Conservation (phyloP, 805 yeast genomes). For the Candida berthetii region DNA sequence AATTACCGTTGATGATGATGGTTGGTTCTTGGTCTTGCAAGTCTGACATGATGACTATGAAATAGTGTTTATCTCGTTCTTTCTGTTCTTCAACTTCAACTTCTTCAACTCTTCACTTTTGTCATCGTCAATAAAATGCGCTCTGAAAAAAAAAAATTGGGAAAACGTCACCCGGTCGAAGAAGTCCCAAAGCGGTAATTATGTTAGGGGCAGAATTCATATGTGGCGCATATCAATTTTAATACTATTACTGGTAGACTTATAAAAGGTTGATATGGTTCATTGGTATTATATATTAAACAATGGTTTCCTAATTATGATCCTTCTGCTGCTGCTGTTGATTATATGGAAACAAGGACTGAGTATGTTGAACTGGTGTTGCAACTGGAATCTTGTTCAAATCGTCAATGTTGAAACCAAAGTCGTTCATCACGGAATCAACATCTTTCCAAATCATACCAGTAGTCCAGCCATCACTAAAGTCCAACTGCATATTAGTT, state of each 20-base stretch:
- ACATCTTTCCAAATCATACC: slow-evolving; percentile 64
- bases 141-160: not conserved
- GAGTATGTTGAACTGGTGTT: not conserved
- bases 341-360: slow-evolving; percentile 1
- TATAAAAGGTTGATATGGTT: too few species aligned
- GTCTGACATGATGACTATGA: slow-evolving; percentile 62
- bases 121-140: not conserved
- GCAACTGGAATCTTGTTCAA: slow-evolving; percentile 4
- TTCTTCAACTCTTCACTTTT: not conserved
- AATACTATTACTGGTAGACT: too few species aligned
- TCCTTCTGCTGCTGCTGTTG: not conserved
- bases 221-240: too few species aligned
- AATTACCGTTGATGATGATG: slow-evolving; percentile 67
- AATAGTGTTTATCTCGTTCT: too few species aligned
- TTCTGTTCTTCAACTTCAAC: not conserved
- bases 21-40: slow-evolving; percentile 82
- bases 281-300: too few species aligned
- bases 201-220: too few species aligned
- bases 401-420: slow-evolving; percentile 67
- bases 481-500: slow-evolving; percentile 20
- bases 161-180: not conserved
- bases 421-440: slow-evolving; percentile 85
- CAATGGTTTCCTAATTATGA: not conserved
- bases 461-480: slow-evolving; percentile 36
- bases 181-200: not conserved